A percentile compares a stretch with the other conserved stretches of the same genome.
phyloP scores from a whole-genome alignment of 495 filamentous ascomycete genomes.

The Arthonia radiata region DNA sequence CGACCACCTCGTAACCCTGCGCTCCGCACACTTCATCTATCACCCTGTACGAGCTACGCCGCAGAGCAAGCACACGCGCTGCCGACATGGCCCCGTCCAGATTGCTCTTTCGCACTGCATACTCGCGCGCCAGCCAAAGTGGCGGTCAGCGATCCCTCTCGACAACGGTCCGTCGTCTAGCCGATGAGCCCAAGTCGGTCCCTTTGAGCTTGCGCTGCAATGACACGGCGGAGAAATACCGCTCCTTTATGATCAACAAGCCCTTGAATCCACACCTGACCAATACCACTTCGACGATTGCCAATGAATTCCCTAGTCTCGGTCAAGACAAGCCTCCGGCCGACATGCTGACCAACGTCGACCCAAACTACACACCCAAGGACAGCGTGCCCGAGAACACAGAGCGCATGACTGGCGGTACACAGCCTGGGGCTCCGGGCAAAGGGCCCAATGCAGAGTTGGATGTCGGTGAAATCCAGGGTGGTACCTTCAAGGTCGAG shows the following conservation, averaged over 20 bases:
- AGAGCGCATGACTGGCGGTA: slow-evolving; percentile 36
- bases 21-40: too few relatives aligned
- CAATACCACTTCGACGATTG: slow-evolving; percentile 37
- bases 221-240: slow-evolving; percentile 22
- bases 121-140: too few relatives aligned
- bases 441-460: slow-evolving; percentile 38
- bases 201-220: slow-evolving; percentile 10
- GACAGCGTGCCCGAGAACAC: slow-evolving; percentile 32
- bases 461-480: slow-evolving; percentile 74
- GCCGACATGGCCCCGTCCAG: too few relatives aligned
- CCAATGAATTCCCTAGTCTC: slow-evolving; percentile 33
- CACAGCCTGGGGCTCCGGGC: slow-evolving; percentile 21
- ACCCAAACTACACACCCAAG: slow-evolving; percentile 29
- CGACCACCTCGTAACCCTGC: too few relatives aligned
- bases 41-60: too few relatives aligned
- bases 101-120: too few relatives aligned
- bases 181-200: too few relatives aligned
- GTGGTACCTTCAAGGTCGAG: slow-evolving; percentile 71
- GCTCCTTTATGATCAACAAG: slow-evolving; percentile 28
- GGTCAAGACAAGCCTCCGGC: slow-evolving; percentile 32
- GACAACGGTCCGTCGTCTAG: too few relatives aligned
- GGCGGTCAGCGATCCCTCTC: too few relatives aligned
- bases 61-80: too few relatives aligned
- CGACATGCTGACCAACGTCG: slow-evolving; percentile 30
- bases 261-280: slow-evolving; percentile 34